phyloP scores from a whole-genome alignment of 2,329 filamentous ascomycete species.

The Hyphodiscus sp. region DNA sequence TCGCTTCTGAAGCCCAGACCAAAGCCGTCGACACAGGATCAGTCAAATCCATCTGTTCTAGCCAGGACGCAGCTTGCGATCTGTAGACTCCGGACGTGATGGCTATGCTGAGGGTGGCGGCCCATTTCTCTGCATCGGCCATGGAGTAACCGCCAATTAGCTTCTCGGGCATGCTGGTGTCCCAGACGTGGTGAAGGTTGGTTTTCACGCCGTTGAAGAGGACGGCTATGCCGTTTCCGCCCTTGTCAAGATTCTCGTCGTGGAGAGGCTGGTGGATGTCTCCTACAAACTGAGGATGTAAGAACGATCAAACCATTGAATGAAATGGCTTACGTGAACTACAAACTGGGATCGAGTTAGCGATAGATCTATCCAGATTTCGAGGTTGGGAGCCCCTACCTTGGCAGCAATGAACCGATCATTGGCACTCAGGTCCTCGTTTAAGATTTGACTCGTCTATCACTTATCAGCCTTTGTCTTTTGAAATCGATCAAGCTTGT shows the following conservation, averaged over 20 bases:
- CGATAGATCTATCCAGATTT: neutral
- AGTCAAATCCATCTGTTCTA: conserved; percentile 47
- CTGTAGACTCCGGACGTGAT: conserved; percentile 52
- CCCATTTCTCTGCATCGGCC: conserved; percentile 47
- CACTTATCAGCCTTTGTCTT: conserved; percentile 42
- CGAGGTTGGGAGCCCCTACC: conserved; percentile 15
- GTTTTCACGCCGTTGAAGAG: conserved; percentile 48
- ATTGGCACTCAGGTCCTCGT: conserved; percentile 34
- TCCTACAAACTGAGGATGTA: conserved; percentile 58
- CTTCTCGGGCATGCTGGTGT: conserved; percentile 62
- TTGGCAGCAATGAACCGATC: conserved; percentile 54
- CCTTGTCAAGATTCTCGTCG: conserved; percentile 54
- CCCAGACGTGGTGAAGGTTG: conserved; percentile 71
- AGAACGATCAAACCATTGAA: neutral
- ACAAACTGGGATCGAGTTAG: conserved; percentile 23
- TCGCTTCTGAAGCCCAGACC: conserved; percentile 57
- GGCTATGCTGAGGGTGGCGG: conserved; percentile 45
- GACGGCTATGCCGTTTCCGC: conserved; percentile 64
- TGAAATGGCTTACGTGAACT: conserved; percentile 26
- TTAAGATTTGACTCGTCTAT: conserved; percentile 24
- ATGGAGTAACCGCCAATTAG: conserved; percentile 50
- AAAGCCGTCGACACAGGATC: conserved; percentile 51
- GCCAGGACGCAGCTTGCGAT: conserved; percentile 45
- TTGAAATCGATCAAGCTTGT: conserved; percentile 18
- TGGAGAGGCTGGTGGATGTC: conserved; percentile 67